Evolutionary conservation across 2,329 filamentous ascomycete species (phyloP).

Genomic region (Neoscytalidium dimidiatum): DNA sequence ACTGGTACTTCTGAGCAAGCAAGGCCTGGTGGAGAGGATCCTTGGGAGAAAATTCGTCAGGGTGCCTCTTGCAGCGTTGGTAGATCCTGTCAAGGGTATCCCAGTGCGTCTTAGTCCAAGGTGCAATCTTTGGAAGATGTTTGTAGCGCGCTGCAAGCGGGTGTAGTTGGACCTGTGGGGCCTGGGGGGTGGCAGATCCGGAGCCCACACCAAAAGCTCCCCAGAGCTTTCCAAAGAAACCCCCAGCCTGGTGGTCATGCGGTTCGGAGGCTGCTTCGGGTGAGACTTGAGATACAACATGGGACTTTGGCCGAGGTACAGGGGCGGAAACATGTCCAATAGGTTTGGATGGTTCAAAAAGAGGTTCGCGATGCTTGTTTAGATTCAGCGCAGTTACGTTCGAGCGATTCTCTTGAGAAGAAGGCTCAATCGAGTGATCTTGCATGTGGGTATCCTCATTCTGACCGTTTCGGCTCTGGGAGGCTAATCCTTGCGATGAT

Average conservation of each 20-base stretch:
- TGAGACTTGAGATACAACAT: background rate
- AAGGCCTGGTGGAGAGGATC: constrained; percentile 33
- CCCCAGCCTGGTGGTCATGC: constrained; percentile 20
- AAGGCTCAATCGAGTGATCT: background rate
- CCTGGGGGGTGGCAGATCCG: constrained; percentile 19
- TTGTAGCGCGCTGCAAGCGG: constrained; percentile 27
- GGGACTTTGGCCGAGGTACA: background rate
- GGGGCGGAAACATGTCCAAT: background rate
- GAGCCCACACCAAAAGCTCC: constrained; percentile 23
- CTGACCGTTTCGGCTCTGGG: constrained; percentile 10
- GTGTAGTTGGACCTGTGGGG: constrained; percentile 25
- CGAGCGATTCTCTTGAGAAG: background rate
- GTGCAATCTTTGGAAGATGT: constrained; percentile 37
- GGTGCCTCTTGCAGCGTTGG: constrained; percentile 33
- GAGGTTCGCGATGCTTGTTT: background rate
- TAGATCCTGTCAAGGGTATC: constrained; percentile 39
- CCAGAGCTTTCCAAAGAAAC: constrained; percentile 28
- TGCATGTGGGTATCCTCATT: constrained; percentile 29
- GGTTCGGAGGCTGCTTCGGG: background rate
- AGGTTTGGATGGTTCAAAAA: background rate
- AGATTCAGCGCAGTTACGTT: constrained; percentile 5
- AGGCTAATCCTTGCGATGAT: background rate
- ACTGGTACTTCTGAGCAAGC: constrained; percentile 29
- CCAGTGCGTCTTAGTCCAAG: constrained; percentile 45
- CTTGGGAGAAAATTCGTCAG: constrained; percentile 30